Base-by-base conservation (phyloP, 768 basidiomycete species). In the Glaciozyma antarctica region DNA sequence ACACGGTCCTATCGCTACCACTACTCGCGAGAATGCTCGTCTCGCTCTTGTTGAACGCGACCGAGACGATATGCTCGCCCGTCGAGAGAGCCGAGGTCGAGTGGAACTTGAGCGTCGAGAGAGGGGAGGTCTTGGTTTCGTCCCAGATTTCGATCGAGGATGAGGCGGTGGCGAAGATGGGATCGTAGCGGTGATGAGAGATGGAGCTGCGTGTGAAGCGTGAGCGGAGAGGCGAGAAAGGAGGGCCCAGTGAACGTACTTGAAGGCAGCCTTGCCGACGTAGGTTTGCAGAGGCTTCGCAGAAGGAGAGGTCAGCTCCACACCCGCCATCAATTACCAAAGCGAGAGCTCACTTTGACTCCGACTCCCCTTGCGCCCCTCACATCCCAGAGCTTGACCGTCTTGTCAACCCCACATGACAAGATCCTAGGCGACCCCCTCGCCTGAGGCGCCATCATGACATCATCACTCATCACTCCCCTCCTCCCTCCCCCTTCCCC, bases 121-220 rank as follows among this genome's bases (percentile, higher is more conserved):
- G 57, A 13, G 63, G 73, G 17, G 62, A 65, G 34, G 69, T 72
- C 88, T 90, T 90, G 45, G 87, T 93, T 77, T 97, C 91, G 72
- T 99, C 95, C 95, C 95, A 99, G 70, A 99, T 82, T 76, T 98
- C 94, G 10, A 99, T 92, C 56, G 83, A 82, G 71, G 87, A 90
- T 0, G 91, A 94, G 3, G 91, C 92, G 0, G 94, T 93, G 0
- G 92, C 94, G 72, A 99, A 99, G 6, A 91, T 77, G n/a, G 86
- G 80, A 64, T 93, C 88, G 44, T 84, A 83, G 54, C 87, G 83
- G 75, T 98, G 95, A 74, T 97, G 95, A 72, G 97, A 91, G 77
- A 99, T 88, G 52, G 88, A 87, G 74, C 92, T 94, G 72, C 10
- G 43, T 45, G 34, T 41, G 26, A n/a, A 47, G 59, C 22, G 43